A percentile compares a stretch with the other conserved stretches of the same genome.
These are phyloP conservation scores for Kodamaea sp. DNA, from an alignment of 1,139 yeast genomes.

Conservation along the genomic window DNA sequence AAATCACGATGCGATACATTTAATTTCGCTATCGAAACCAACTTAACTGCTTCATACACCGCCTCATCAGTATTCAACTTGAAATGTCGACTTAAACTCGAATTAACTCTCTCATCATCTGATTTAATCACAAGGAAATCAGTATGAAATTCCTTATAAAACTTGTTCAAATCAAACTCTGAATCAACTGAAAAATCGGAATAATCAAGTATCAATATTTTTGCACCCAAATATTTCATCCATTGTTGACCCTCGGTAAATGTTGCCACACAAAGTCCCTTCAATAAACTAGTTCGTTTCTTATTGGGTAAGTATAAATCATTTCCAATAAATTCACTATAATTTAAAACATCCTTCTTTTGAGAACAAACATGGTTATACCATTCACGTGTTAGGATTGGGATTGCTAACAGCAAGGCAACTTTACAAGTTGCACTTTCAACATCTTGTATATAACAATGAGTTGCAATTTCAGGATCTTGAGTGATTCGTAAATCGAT, in stretches of 20 bases:
- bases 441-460: slow-evolving; percentile 17
- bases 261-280: slow-evolving; percentile 11
- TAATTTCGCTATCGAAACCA: no score
- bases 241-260: slow-evolving; percentile 10
- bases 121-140: no score
- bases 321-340: slow-evolving; percentile 3
- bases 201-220: slow-evolving; percentile 1
- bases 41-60: no score
- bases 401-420: slow-evolving; percentile 17
- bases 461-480: slow-evolving; percentile 23
- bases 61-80: no score
- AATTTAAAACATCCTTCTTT: not conserved
- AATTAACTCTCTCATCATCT: no score
- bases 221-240: slow-evolving; percentile 17
- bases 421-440: slow-evolving; percentile 9
- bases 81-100: no score
- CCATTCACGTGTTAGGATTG: slow-evolving; percentile 1
- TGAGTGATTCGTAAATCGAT: slow-evolving; percentile 25
- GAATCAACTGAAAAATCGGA: no score
- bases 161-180: no score
- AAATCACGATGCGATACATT: no score
- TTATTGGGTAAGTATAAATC: slow-evolving; percentile 15
- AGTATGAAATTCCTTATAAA: no score
- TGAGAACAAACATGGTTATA: slow-evolving; percentile 5
- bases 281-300: slow-evolving; percentile 14